Evolutionary conservation across 257 asterid species (phyloP), one percentile per base, ranked within the genome.

Genomic region (Paulownia fortunei): DNA sequence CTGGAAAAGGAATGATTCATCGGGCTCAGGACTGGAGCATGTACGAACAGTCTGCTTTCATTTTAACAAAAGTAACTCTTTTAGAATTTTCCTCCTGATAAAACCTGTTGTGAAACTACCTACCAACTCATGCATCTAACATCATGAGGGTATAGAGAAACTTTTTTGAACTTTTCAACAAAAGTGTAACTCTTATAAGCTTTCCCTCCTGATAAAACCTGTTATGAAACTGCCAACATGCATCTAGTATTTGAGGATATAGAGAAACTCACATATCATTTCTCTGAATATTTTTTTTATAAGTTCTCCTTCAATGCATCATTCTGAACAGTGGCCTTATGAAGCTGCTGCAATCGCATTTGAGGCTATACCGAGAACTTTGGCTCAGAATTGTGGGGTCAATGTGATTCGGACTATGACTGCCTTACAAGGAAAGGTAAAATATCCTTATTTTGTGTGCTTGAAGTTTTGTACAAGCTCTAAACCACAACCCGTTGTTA

Each of bases 341-440:
- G 99, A 94, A 92, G 98, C 98, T 79, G 99, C 98, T 77, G 99
- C 99, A 55, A 82, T 91, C 51, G 99, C 99, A 79, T 94, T 94
- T 78, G 99, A 94, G 85, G 96, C 99, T 74, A 94, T 94, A 76
- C 99, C 99, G 24, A 90, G 97, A 84, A 96, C 99, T 76, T 85
- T 96, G 85, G 97, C 96, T 42, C 99, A 96, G 88, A 96, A 96
- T 87, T 96, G 99, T 68, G 99, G 99, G 39, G 97, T 96, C 64
- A 93, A 93, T 81, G 97, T 96, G 73, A 92, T 96, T 74, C 91
- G 99, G 11, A 93, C 88, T 11, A 96, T 93, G 98, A 96, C 98
- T 79, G 94, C 95, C 73, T 81, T 96, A 82, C 98, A 92, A 83
- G 99, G 99, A 76, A 89, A 90, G 97, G 99, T 90, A 78, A 44